Evolutionary conservation across 2,329 filamentous ascomycete species (phyloP).

Genomic region (Ophiostoma quercus): DNA sequence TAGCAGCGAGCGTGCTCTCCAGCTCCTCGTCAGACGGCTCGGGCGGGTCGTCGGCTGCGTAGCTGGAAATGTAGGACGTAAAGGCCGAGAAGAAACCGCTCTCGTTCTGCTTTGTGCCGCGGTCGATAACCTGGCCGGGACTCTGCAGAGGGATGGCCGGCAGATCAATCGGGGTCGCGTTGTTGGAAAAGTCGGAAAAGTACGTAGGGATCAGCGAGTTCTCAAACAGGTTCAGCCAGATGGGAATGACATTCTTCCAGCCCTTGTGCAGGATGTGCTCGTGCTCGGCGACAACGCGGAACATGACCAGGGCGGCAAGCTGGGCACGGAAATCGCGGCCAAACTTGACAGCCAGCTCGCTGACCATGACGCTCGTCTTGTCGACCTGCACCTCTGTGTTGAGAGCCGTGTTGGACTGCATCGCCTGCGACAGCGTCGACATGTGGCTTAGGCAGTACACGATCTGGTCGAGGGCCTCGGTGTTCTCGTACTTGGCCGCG

Average conservation of each 20-base stretch:
- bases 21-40: constrained; percentile 96
- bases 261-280: constrained; percentile 70
- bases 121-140: constrained; percentile 87
- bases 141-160: constrained; percentile 82
- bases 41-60: constrained; percentile 93
- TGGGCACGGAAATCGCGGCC: constrained; percentile 91
- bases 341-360: constrained; percentile 92
- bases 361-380: constrained; percentile 87
- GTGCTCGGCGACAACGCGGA: constrained; percentile 82
- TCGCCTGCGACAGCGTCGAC: constrained; percentile 64
- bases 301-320: constrained; percentile 88
- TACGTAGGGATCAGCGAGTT: constrained; percentile 88
- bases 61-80: constrained; percentile 96
- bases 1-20: constrained; percentile 88
- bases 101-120: constrained; percentile 70
- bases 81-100: constrained; percentile 88
- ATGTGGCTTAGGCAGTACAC: constrained; percentile 86
- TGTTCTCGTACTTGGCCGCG: constrained; percentile 75
- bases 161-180: constrained; percentile 60
- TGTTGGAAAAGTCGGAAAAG: constrained; percentile 58
- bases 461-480: constrained; percentile 86
- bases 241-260: constrained; percentile 81
- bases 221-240: constrained; percentile 91
- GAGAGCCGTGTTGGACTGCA: constrained; percentile 72
- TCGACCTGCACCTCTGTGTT: constrained; percentile 95